Conservation (phyloP, 768 basidiomycete species). For the Suillus decipiens region DNA sequence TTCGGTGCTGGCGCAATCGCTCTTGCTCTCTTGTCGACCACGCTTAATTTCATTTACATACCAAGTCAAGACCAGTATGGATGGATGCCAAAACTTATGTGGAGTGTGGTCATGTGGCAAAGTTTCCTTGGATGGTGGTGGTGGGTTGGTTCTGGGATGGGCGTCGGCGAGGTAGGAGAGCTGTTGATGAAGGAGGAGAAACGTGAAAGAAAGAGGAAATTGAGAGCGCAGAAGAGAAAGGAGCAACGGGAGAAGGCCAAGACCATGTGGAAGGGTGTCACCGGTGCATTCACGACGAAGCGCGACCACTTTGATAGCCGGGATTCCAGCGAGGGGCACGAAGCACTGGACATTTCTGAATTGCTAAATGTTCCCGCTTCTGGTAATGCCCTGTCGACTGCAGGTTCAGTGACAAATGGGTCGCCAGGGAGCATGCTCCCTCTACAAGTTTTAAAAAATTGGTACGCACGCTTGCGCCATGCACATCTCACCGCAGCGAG, state of each 20-base stretch:
- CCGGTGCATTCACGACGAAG: conserved; percentile 45
- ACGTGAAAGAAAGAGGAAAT: conserved; percentile 47
- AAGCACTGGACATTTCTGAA: conserved; percentile 1
- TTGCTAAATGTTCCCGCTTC: conserved; percentile 17
- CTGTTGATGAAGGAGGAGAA: conserved; percentile 56
- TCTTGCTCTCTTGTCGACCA: conserved; percentile 82
- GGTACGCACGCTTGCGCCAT: conserved; percentile 63
- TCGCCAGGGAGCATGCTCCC: conserved; percentile 13
- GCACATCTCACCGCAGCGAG: conserved; percentile 72
- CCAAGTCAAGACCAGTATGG: conserved; percentile 78
- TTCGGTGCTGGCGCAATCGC: conserved; percentile 85
- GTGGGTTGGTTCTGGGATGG: conserved; percentile 96
- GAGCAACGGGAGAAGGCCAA: conserved; percentile 55
- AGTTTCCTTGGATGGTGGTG: conserved; percentile 98
- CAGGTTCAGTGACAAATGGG: not conserved
- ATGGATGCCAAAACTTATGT: conserved; percentile 92
- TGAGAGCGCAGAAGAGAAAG: conserved; percentile 48
- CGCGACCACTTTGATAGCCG: not conserved
- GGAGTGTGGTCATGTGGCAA: conserved; percentile 96
- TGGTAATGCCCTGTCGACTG: conserved; percentile 2
- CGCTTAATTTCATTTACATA: conserved; percentile 87
- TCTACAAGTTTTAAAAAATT: conserved; percentile 44
- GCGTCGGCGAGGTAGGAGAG: conserved; percentile 70
- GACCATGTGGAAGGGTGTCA: conserved; percentile 59
- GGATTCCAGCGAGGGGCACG: not conserved